Evolutionary conservation across 352 stramenopile genomes (phyloP).

Genomic region (Globisporangium parvum): DNA sequence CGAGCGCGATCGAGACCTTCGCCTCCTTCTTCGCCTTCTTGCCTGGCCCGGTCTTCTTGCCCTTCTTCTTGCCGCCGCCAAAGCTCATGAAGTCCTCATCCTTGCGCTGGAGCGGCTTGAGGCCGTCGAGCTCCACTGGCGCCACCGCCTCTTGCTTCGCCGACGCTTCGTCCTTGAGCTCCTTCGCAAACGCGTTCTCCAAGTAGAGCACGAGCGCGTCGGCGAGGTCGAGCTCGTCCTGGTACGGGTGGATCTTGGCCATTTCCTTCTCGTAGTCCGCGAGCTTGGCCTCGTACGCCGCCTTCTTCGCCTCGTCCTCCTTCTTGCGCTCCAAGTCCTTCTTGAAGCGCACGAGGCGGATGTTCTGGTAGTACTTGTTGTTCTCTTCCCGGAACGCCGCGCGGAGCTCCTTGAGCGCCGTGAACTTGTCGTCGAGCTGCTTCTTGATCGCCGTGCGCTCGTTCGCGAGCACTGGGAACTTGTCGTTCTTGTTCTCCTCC

Average conservation of each 20-base stretch:
- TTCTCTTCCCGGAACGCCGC: conserved; percentile 90
- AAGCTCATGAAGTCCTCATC: conserved; percentile 83
- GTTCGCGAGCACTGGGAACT: conserved; percentile 78
- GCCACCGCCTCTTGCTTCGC: conserved; percentile 33
- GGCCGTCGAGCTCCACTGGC: conserved; percentile 86
- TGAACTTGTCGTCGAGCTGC: conserved; percentile 88
- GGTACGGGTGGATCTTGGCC: conserved; percentile 94
- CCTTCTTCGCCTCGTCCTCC: conserved; percentile 70
- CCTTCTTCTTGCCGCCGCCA: conserved; percentile 66
- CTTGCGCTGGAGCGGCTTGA: conserved; percentile 88
- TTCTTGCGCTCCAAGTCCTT: conserved; percentile 80
- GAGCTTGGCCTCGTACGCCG: conserved; percentile 92
- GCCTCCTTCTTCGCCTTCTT: conserved; percentile 79
- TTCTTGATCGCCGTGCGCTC: conserved; percentile 89
- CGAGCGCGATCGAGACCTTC: conserved; percentile 75
- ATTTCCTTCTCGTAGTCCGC: conserved; percentile 96
- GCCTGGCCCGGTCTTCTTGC: conserved; percentile 31
- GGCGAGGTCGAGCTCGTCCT: conserved; percentile 95
- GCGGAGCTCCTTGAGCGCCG: conserved; percentile 80
- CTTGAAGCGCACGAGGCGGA: conserved; percentile 81
- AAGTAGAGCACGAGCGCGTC: conserved; percentile 92
- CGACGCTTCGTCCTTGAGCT: conserved; percentile 52
- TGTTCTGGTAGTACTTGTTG: conserved; percentile 93
- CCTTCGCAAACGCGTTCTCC: conserved; percentile 88
- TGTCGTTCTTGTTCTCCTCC: conserved; percentile 83